Base-by-base conservation (phyloP, 192 early-diverging fungal species). In the Gryganskiella cystojenkinii region DNA sequence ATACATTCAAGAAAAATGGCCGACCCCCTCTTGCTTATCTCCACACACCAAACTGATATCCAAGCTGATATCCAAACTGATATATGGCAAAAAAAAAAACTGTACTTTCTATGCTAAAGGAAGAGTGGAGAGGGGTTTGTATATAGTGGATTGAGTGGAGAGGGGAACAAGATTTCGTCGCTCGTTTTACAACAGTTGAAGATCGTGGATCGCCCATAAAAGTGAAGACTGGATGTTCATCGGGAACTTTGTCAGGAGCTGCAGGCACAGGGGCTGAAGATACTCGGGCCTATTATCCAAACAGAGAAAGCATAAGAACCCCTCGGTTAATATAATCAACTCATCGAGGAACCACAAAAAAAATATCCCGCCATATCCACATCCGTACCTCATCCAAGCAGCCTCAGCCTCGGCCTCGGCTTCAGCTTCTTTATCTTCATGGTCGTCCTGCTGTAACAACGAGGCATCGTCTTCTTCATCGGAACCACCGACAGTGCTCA, bases 201-300 rank as follows among this genome's bases (percentile, higher is more conserved):
- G 43, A 37, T 76, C 72, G 27, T 76, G 65, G 43, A 76, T 76
- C 4, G 72, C 64, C 72, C 72, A 76, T 10, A 78, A 45, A 4
- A 78, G 50, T 30, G 74, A 78, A 15, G 74, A 78, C 56, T 78
- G 74, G 37, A 78, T 78, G 49, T 69, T 78, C 74, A 78, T 78
- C 3, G 74, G 74, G 74, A 78, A 78, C 17, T 57, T 64, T 9
- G 61, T 78, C 56, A 78, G n/a, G 7, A 78, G 61, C 43, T 78
- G 59, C 14, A 78, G 67, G 22, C 74, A 78, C 20, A 78, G 40
- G 8, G 74, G 74, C 50, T 78, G 74, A n/a, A 78, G 50, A 40
- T 78, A 78, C 34, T 78, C 74, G 20, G 74, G 74, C 25, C 74
- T 78, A 78, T 24, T n/a, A 6, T 27, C 13, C 25, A 4, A 35